These are phyloP conservation scores for Debaryomyces tyrocola DNA, from an alignment of 805 yeast species.

Conservation along the genomic window DNA sequence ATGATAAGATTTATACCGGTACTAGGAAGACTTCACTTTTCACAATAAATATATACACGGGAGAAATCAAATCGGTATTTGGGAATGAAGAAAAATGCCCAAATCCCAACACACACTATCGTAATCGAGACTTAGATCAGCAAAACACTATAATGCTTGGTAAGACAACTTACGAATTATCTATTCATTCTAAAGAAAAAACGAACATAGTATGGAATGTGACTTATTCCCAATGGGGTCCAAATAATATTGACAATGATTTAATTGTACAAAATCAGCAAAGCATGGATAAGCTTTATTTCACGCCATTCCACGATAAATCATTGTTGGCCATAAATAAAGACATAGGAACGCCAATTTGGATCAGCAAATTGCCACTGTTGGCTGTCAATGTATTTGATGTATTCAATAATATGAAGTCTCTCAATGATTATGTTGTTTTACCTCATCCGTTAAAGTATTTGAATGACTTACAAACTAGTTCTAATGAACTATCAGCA, in stretches of 20 bases:
- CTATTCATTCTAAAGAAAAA: conserved; percentile 72
- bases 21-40: conserved; percentile 72
- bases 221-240: conserved; percentile 87
- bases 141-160: conserved; percentile 57
- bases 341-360: conserved; percentile 66
- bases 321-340: conserved; percentile 75
- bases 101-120: conserved; percentile 27
- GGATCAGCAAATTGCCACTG: conserved; percentile 75
- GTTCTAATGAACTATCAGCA: conserved; percentile 16
- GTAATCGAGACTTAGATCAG: conserved; percentile 2
- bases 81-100: conserved; percentile 49
- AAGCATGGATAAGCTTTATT: conserved; percentile 71
- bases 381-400: conserved; percentile 81
- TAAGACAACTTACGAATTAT: conserved; percentile 67
- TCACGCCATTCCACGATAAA: conserved; percentile 82
- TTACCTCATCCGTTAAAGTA: conserved; percentile 69
- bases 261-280: conserved; percentile 41
- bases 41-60: conserved; percentile 70
- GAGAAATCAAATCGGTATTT: conserved; percentile 67
- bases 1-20: conserved; percentile 88
- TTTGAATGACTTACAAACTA: conserved; percentile 29
- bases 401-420: conserved; percentile 41
- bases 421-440: conserved; percentile 40
- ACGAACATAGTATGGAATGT: conserved; percentile 72
- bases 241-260: conserved; percentile 76